Conservation (phyloP, 1,284 basidiomycete genomes). For the Ustilago cynodontis region DNA sequence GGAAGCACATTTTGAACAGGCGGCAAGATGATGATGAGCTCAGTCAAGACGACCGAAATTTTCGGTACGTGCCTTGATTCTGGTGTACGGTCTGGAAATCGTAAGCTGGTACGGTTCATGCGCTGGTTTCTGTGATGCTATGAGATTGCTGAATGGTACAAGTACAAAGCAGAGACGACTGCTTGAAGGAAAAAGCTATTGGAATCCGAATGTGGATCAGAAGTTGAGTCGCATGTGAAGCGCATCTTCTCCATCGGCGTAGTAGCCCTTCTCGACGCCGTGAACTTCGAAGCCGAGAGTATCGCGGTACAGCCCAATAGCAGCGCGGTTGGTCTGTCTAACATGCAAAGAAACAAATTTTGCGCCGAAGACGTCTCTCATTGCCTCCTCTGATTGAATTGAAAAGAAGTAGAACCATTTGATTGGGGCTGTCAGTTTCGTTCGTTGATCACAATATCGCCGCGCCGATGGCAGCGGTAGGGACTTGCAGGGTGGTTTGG, state of each 20-base stretch:
- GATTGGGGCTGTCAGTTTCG: neutral
- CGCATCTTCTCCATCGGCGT: constrained; percentile 69
- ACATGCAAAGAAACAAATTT: constrained; percentile 68
- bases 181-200: neutral
- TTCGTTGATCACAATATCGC: neutral
- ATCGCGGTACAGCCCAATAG: constrained; percentile 67
- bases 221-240: constrained; percentile 66
- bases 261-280: constrained; percentile 67
- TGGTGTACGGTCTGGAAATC: too few relatives aligned
- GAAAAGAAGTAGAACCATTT: neutral
- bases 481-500: too few relatives aligned
- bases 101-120: too few relatives aligned
- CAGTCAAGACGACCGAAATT: too few relatives aligned
- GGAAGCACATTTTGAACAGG: neutral
- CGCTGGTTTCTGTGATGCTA: too few relatives aligned
- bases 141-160: neutral
- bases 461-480: too few relatives aligned
- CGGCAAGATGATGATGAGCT: too few relatives aligned
- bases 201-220: neutral
- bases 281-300: constrained; percentile 68
- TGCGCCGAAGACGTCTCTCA: constrained; percentile 68
- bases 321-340: constrained; percentile 67
- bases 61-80: too few relatives aligned
- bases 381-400: constrained; percentile 58
- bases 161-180: neutral